Evolutionary conservation across 345 rosid genomes (phyloP), one percentile per base, ranked within the genome.

Genomic region (Lumnitzera racemosa): DNA sequence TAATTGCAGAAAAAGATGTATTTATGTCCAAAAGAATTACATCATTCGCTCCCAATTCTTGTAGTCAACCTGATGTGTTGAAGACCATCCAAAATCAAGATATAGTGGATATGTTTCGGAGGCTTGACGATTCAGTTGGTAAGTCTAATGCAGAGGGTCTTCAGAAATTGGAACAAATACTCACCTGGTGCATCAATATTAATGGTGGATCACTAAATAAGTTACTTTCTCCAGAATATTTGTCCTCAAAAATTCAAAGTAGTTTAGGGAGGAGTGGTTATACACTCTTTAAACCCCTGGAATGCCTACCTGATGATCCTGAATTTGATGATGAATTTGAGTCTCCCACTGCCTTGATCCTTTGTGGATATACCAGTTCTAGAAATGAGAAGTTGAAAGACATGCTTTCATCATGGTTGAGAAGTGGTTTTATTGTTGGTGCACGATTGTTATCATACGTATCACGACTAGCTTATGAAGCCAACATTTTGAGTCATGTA

Each of bases 381-480:
- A 74, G 59, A 65, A 70, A 67, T 29, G 70, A 78, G 48, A 63
- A 41, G 55, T 53, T 80, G 51, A 60, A 41, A 57, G 73, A 64
- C 59, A 63, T 78, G 78, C 76, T 80, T 70, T 56, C 70, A 43
- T 62, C 53, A 71, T 83, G 81, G 83, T 70, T 70, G 15, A 65
- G 63, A 62, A 74, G 66, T 25, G 75, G 73, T 60, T 58, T 76
- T 57, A 76, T 66, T 0, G 78, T 80, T 47, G 81, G 85, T 55
- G 81, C 80, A 16, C 69, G 71, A 47, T 24, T 83, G 64, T 36
- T 83, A 25, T 74, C 65, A 46, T 78, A 78, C 52, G 78, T 69
- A 55, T 65, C 76, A 16, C 64, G 75, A 72, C 67, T 83, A 67
- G 80, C 78, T 58, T 61, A 62, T 60, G 88, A 83, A 70, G 83